phyloP scores from a whole-genome alignment of 2,329 filamentous ascomycete genomes.

The Fusarium nanum region DNA sequence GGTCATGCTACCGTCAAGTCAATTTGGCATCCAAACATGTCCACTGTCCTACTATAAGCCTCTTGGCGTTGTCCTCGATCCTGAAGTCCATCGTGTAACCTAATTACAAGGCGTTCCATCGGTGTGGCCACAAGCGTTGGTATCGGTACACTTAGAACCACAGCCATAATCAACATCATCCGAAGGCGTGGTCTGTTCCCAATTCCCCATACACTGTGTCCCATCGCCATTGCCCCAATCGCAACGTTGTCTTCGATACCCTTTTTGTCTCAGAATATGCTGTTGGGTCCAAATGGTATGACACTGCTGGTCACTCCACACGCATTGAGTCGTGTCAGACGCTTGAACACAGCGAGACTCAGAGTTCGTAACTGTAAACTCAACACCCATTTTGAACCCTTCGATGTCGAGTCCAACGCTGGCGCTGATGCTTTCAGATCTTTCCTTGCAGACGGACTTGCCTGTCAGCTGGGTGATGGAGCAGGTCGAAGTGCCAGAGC shows the following conservation, averaged over 20 bases:
- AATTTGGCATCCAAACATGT: neutral
- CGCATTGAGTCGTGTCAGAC: neutral
- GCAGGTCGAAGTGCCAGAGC: no score
- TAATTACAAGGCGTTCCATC: neutral
- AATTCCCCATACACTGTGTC: slow-evolving; percentile 13
- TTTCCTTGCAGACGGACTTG: neutral
- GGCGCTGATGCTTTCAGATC: neutral
- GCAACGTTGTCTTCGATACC: slow-evolving; percentile 6
- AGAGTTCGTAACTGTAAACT: neutral
- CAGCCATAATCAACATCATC: slow-evolving; percentile 5
- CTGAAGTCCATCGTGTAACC: neutral
- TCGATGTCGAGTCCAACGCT: neutral
- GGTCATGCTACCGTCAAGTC: neutral
- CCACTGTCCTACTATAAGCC: neutral
- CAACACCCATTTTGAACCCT: neutral
- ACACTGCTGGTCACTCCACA: neutral
- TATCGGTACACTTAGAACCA: slow-evolving; percentile 11
- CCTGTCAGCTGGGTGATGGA: neutral
- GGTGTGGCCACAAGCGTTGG: neutral
- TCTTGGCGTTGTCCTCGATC: neutral
- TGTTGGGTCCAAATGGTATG: slow-evolving; percentile 16
- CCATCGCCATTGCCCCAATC: slow-evolving; percentile 7
- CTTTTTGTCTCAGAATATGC: slow-evolving; percentile 3
- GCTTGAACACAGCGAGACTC: slow-evolving; percentile 1
- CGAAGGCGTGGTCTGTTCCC: slow-evolving; percentile 18